Evolutionary conservation across 2,329 filamentous ascomycete genomes (phyloP).

Genomic region (Xylariales sp.): DNA sequence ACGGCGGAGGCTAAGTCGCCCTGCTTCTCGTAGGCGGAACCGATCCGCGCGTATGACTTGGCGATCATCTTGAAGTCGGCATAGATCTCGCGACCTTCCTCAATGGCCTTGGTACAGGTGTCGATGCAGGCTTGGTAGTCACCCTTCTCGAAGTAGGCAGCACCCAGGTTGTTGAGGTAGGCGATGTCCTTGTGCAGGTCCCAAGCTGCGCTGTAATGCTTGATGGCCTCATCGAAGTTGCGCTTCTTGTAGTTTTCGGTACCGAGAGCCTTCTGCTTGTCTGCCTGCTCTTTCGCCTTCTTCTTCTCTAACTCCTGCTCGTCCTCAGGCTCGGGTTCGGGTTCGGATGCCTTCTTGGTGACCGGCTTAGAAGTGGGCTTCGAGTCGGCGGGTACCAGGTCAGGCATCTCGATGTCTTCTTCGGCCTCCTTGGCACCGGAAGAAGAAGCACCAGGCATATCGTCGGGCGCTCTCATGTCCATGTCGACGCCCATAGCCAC

Average conservation of each 20-base stretch:
- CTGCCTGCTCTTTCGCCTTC: constrained; percentile 87
- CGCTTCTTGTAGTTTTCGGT: constrained; percentile 98
- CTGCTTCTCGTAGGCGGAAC: constrained; percentile 86
- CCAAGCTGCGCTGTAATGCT: constrained; percentile 94
- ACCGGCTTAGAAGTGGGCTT: constrained; percentile 52
- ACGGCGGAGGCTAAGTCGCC: constrained; percentile 77
- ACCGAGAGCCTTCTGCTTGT: constrained; percentile 89
- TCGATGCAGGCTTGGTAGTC: constrained; percentile 87
- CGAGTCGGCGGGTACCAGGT: constrained; percentile 43
- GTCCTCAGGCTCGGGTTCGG: constrained; percentile 65
- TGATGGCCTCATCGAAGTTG: constrained; percentile 90
- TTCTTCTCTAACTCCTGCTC: constrained; percentile 80
- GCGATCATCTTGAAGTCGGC: constrained; percentile 98
- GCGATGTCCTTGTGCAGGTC: constrained; percentile 93
- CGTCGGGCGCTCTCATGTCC: constrained; percentile 50
- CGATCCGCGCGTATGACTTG: constrained; percentile 96
- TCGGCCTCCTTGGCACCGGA: constrained; percentile 43
- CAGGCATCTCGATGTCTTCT: constrained; percentile 75
- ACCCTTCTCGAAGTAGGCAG: constrained; percentile 93
- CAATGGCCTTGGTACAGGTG: constrained; percentile 79
- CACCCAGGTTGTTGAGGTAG: constrained; percentile 93
- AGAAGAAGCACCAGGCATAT: constrained; percentile 27
- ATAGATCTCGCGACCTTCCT: constrained; percentile 82
- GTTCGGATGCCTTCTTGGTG: constrained; percentile 44
- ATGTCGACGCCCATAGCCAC: constrained; percentile 93